phyloP scores from a whole-genome alignment of 1,139 yeast genomes.

The Hanseniaspora uvarum region DNA sequence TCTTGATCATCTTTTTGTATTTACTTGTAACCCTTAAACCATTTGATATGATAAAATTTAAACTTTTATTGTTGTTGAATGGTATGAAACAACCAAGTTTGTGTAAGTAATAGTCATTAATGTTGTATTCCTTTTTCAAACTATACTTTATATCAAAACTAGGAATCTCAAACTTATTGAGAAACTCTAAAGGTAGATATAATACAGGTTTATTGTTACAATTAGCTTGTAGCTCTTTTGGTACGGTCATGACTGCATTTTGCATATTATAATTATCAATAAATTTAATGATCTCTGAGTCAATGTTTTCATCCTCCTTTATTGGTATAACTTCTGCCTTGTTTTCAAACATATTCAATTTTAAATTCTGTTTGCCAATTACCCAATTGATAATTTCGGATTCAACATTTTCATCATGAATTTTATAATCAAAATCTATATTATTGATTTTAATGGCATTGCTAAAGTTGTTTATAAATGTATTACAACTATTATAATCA shows the following conservation, averaged over 20 bases:
- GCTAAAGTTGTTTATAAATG: slow-evolving; percentile 38
- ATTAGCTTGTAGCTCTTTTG: slow-evolving; percentile 39
- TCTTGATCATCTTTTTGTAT: slow-evolving; percentile 22
- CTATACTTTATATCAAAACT: slow-evolving; percentile 16
- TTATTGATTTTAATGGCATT: slow-evolving; percentile 25
- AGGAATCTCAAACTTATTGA: slow-evolving; percentile 13
- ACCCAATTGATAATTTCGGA: slow-evolving; percentile 22
- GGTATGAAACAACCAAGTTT: slow-evolving; percentile 40
- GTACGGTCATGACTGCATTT: slow-evolving; percentile 28
- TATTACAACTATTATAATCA: slow-evolving; percentile 36
- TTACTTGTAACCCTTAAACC: slow-evolving; percentile 29
- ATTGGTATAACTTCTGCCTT: neutral
- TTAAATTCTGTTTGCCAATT: slow-evolving; percentile 19
- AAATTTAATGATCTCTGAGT: slow-evolving; percentile 4
- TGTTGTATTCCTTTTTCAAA: slow-evolving; percentile 10
- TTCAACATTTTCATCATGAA: slow-evolving; percentile 22
- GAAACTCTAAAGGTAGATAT: slow-evolving; percentile 32
- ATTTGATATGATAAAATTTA: slow-evolving; percentile 62
- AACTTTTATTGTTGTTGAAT: slow-evolving; percentile 43
- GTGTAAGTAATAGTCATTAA: slow-evolving; percentile 9
- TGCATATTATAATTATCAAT: neutral
- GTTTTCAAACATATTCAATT: slow-evolving; percentile 17
- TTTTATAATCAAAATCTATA: slow-evolving; percentile 24
- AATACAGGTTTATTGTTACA: slow-evolving; percentile 49
- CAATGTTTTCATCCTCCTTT: slow-evolving; percentile 16